Base-by-base conservation (phyloP, 129 eudicot genomes). In the Flaveria linearis region DNA sequence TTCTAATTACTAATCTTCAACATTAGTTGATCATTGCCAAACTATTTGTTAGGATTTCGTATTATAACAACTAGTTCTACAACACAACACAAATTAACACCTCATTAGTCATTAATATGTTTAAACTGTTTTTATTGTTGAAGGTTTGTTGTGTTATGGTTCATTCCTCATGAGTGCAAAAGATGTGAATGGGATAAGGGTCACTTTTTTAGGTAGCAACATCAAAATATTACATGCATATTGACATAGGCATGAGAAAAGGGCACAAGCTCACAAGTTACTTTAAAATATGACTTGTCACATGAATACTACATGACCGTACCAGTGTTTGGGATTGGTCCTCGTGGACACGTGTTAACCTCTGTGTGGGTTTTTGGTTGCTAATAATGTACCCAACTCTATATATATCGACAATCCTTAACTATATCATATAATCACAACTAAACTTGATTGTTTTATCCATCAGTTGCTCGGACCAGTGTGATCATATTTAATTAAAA, bases 241-340 rank as follows among this genome's bases (percentile, higher is more conserved):
- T 65, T 65, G 71, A 33, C 17, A 53, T 57, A 56, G 69, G 81
- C 69, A 56, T 69, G 50, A 57, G 58, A 69, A 68, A 78, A 46
- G 51, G 70, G 76, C 82, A 43, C 73, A 49, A 64, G 39, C 49
- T 64, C 64, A 75, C 80, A 51, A 57, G 61, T 45, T 50, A 56
- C 76, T 78, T 69, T 26, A 69, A 69, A 49, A 78, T 47, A 64
- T 68, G 69, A 55, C 17, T 74, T 68, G 75, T 57, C 75, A 42
- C 75, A 77, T 68, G 69, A 77, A 76, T 76, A 51, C 80, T 76
- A 65, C 80, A 65, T 76, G 80, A 76, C n/a, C 43, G 30, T 30
- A 76, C 28, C 55, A 55, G 68, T 42, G 57, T 49, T 70, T 55
- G 12, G 20, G 36, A 75, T 5, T 61, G 71, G 47, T 30, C 5